A percentile compares a stretch with the other conserved stretches of the same genome.
Evolutionary conservation across 1,284 basidiomycete species (phyloP).

Genomic region (Blastosporella zonata): DNA sequence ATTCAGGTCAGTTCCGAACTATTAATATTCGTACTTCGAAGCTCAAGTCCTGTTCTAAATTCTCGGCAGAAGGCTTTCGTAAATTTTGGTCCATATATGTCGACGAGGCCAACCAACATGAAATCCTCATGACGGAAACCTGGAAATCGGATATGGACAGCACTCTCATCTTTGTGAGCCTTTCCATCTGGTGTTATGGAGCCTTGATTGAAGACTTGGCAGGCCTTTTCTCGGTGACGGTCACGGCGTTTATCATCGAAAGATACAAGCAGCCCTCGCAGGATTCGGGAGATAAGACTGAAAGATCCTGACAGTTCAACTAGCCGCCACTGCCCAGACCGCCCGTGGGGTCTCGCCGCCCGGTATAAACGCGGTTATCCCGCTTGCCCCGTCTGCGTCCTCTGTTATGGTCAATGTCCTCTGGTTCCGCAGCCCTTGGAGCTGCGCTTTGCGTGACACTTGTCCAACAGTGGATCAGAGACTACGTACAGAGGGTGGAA

Average conservation of each 20-base stretch:
- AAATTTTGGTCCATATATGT: constrained; percentile 1
- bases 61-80: too few relatives aligned
- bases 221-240: constrained; percentile 10
- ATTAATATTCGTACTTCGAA: too few relatives aligned
- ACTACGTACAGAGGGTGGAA: neutral
- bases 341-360: neutral
- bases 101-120: constrained; percentile 2
- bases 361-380: neutral
- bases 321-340: neutral
- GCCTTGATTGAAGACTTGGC: neutral
- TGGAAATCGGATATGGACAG: constrained; percentile 13
- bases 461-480: constrained; percentile 8
- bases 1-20: too few relatives aligned
- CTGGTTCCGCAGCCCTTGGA: constrained; percentile 10
- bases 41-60: too few relatives aligned
- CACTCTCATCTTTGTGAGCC: constrained; percentile 10
- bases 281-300: constrained; percentile 1
- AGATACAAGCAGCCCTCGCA: constrained; percentile 5
- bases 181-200: neutral
- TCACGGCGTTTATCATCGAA: constrained; percentile 11
- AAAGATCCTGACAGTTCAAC: neutral
- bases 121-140: constrained; percentile 4
- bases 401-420: constrained; percentile 5
- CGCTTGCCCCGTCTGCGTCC: neutral
- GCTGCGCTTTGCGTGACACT: constrained; percentile 8